Evolutionary conservation across 2,329 filamentous ascomycete species (phyloP).

Genomic region (Helotiales sp.): DNA sequence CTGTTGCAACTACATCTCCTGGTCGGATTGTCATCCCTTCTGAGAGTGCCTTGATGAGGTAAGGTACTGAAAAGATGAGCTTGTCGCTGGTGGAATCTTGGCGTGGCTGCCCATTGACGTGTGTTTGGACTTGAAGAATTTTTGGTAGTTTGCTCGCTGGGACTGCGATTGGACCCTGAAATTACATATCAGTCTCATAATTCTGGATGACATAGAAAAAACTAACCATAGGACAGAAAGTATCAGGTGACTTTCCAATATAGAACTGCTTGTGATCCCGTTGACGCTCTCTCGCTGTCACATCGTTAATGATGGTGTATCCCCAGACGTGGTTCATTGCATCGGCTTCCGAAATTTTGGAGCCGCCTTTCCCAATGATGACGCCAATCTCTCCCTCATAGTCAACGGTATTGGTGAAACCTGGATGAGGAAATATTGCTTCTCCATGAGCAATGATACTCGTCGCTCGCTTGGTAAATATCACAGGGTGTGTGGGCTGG

Average conservation of each 20-base stretch:
- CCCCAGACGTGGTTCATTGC: slow-evolving; percentile 29
- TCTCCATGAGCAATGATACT: slow-evolving; percentile 41
- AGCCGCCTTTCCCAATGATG: slow-evolving; percentile 54
- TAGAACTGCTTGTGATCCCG: slow-evolving; percentile 63
- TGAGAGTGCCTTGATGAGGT: slow-evolving; percentile 47
- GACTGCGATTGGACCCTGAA: slow-evolving; percentile 51
- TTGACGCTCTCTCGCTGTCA: slow-evolving; percentile 54
- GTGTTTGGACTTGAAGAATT: slow-evolving; percentile 40
- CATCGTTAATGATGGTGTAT: slow-evolving; percentile 56
- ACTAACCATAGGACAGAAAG: slow-evolving; percentile 53
- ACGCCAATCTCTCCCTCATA: slow-evolving; percentile 53
- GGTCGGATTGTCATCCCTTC: slow-evolving; percentile 50
- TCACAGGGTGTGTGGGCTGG: slow-evolving; percentile 52
- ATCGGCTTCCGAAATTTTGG: slow-evolving; percentile 33
- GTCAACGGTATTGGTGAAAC: slow-evolving; percentile 48
- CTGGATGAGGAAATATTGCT: slow-evolving; percentile 46
- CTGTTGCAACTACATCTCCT: slow-evolving; percentile 52
- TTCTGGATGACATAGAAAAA: neutral
- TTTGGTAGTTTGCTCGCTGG: slow-evolving; percentile 45
- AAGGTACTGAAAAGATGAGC: slow-evolving; percentile 50
- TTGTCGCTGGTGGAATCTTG: slow-evolving; percentile 50
- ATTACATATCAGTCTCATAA: neutral
- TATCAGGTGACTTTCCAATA: slow-evolving; percentile 56
- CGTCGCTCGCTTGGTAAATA: slow-evolving; percentile 52
- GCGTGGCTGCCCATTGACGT: slow-evolving; percentile 50